Percentiles rank a stretch among this genome's conserved stretches.
Evolutionary conservation across 78 protist species (phyloP).

Genomic region (Blattamonas nauphoetae): DNA sequence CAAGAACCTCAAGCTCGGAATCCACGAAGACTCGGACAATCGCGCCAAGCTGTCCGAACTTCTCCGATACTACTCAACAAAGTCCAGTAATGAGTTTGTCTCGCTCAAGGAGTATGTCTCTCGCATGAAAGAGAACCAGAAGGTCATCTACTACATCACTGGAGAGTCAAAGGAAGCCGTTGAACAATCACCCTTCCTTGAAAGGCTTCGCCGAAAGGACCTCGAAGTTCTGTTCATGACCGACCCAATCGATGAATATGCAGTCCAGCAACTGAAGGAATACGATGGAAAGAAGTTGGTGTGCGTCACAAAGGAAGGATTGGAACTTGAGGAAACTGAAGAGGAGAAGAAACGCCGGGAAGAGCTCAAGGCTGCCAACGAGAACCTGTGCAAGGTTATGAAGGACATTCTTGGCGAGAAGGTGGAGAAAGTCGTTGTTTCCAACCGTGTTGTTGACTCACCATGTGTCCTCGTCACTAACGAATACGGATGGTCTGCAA

Average conservation of each 20-base stretch:
- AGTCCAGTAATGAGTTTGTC: slow-evolving; percentile 6
- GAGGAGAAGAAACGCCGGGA: too few species aligned
- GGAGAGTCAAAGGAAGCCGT: not conserved
- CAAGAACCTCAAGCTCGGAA: slow-evolving; percentile 82
- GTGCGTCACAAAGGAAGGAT: slow-evolving; percentile 96
- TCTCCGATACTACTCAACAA: slow-evolving; percentile 60
- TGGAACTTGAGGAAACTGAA: slow-evolving; percentile 80
- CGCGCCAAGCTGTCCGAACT: slow-evolving; percentile 69
- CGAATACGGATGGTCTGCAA: too few species aligned
- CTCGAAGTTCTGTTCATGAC: not conserved
- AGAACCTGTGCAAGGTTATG: slow-evolving; percentile 79
- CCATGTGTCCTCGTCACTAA: too few species aligned
- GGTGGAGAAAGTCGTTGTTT: too few species aligned
- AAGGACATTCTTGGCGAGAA: too few species aligned
- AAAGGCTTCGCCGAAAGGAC: not conserved
- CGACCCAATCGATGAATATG: not conserved
- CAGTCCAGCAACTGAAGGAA: not conserved
- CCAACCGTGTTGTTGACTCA: too few species aligned
- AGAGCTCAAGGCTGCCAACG: slow-evolving; percentile 68
- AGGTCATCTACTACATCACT: slow-evolving; percentile 64
- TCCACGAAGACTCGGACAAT: slow-evolving; percentile 82
- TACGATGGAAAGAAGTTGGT: slow-evolving; percentile 78
- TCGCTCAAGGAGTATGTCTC: slow-evolving; percentile 61
- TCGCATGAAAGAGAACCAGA: slow-evolving; percentile 68
- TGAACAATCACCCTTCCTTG: not conserved